Evolutionary conservation across 139 green algal genomes (phyloP), one percentile per base, ranked within the genome.

Genomic region (Chlorella sp.): DNA sequence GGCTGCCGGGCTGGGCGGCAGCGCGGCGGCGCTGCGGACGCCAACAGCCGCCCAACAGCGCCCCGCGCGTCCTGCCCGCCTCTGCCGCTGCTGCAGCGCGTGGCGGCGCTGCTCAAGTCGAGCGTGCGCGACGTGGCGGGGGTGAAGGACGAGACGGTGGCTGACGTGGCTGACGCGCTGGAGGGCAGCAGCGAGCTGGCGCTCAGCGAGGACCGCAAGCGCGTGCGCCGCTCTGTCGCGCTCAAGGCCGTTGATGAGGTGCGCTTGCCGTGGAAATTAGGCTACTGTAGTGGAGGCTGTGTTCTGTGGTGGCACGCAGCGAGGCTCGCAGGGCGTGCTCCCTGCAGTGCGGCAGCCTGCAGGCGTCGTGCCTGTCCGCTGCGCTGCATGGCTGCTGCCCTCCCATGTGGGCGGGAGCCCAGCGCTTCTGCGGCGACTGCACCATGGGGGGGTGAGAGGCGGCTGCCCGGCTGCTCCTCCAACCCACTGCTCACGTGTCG

Each of bases 31-130:
- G n/a, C n/a, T n/a, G n/a, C n/a, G n/a, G n/a, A 80, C 32, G n/a
- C n/a, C n/a, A n/a, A n/a, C n/a, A n/a, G n/a, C n/a, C n/a, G n/a
- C n/a, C n/a, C n/a, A n/a, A n/a, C n/a, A n/a, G n/a, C n/a, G n/a
- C n/a, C n/a, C n/a, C n/a, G n/a, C n/a, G n/a, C n/a, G n/a, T n/a
- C n/a, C n/a, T n/a, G 9, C 13, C 51, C 51, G 8, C 11, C 46
- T 11, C 46, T 54, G 16, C 51, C 51, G 22, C 13, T 16, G 13
- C 14, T 16, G 51, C 51, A 38, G 28, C 94, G 95, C 70, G 98
- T 99, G 93, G 83, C 87, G 0, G 62, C 87, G 14, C 43, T 93
- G 32, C 90, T 98, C 22, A 90, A 92, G 84, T 40, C 81, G 36
- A 70, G 20, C 32, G 24, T 58, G 34, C 30, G 14, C 0, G 86